These are phyloP conservation scores for Pseudonitzschia pungens DNA, from an alignment of 108 stramenopile species.

Conservation along the genomic window DNA sequence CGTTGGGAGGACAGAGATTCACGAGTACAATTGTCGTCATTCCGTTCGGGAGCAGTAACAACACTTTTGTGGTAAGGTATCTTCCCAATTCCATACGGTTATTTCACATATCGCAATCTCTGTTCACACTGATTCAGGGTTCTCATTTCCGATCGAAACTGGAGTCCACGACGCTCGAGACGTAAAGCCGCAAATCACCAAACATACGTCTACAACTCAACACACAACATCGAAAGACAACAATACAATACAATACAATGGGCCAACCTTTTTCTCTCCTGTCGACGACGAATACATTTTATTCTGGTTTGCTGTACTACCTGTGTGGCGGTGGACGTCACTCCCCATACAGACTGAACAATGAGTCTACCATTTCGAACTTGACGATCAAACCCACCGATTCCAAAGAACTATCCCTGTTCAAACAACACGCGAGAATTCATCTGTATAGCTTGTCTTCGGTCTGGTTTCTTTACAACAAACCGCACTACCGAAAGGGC, in stretches of 20 bases:
- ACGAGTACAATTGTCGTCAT: not conserved
- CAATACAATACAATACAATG: constrained; percentile 23
- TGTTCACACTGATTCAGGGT: not conserved
- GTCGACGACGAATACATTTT: constrained; percentile 63
- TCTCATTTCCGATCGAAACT: not conserved
- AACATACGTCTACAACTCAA: no score
- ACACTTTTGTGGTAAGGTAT: no score
- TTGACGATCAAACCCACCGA: constrained; percentile 32
- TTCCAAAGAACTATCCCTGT: constrained; percentile 41
- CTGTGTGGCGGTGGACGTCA: constrained; percentile 58
- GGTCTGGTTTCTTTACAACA: constrained; percentile 87
- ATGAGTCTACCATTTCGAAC: constrained; percentile 44
- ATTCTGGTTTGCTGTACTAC: constrained; percentile 78
- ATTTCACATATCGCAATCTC: no score
- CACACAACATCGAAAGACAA: not conserved
- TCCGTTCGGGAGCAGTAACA: not conserved
- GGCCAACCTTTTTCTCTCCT: constrained; percentile 37
- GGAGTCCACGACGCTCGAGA: no score
- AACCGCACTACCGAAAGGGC: constrained; percentile 92
- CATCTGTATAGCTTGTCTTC: constrained; percentile 91
- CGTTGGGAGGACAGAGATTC: not conserved
- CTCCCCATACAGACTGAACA: constrained; percentile 42
- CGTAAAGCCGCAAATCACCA: not conserved
- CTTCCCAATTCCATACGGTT: not conserved
- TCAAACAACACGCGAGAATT: constrained; percentile 80